These are phyloP conservation scores for Acanthamoeba royreba DNA, from an alignment of 208 protist genomes.

Conservation along the genomic window DNA sequence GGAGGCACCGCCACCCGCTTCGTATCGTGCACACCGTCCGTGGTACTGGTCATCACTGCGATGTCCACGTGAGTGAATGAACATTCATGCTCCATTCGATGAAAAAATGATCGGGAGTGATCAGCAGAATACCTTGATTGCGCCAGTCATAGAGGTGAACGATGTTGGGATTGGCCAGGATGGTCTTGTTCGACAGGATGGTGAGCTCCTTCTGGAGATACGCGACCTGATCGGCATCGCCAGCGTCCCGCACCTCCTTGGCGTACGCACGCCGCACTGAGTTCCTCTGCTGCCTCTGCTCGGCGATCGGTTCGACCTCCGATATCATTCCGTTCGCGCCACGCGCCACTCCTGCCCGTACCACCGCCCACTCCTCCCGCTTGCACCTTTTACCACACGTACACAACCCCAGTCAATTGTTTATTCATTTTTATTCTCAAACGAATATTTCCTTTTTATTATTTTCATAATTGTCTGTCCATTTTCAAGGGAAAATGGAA, in stretches of 20 bases:
- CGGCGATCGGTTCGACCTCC: neutral
- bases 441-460: neutral
- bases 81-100: neutral
- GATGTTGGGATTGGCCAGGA: neutral
- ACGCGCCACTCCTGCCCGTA: neutral
- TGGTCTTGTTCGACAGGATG: neutral
- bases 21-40: neutral
- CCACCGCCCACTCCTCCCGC: neutral
- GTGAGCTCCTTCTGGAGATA: neutral
- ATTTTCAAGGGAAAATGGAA: too few species aligned
- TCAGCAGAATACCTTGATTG: neutral
- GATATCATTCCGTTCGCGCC: neutral
- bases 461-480: too few species aligned
- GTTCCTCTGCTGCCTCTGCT: neutral
- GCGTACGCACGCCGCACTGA: neutral
- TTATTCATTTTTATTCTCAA: neutral
- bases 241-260: neutral
- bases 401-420: neutral
- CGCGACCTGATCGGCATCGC: neutral
- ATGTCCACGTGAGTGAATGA: neutral
- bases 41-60: neutral
- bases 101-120: neutral
- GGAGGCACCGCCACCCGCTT: neutral
- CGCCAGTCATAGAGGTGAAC: neutral
- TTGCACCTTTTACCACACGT: neutral